Evolutionary conservation across 805 yeast genomes (phyloP), one percentile per base, ranked within the genome.

Genomic region (Danielozyma ontarioensis): DNA sequence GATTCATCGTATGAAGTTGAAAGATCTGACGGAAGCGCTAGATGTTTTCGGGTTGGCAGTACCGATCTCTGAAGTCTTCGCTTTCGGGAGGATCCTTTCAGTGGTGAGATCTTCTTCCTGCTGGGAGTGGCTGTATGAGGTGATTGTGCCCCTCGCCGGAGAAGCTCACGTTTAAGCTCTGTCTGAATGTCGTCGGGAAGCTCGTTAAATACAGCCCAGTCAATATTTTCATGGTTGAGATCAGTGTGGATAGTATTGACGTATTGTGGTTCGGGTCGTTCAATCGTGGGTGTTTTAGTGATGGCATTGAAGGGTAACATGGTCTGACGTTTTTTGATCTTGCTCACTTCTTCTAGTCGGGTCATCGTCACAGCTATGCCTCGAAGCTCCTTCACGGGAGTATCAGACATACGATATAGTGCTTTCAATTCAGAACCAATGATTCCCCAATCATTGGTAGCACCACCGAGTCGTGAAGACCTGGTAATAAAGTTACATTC

Each of bases 321-420:
- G 13, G 35, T 43, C 34, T 46, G 50, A 3, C 42, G 33, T 16
- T 30, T 36, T 29, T 36, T 40, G 10, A 50, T 32, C 2, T 17
- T 37, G 6, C 55, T 61, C 3, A 58, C 59, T 33, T 64, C 68
- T n/a, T 63, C 63, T 23, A 89, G 62, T 42, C 76, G 76, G 5
- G 72, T 68, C 59, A 87, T 67, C 17, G 79, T 83, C 1, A 90
- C 64, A 0, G 94, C 81, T 3, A 90, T 58, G 0, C 97, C 97
- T 31, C 97, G 61, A 7, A 89, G 55, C 24, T 86, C 95, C 11
- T 52, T 50, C 0, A 84, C 80, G 1, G 81, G 80, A 30, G 83
- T 70, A 21, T 71, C 70, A 24, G 84, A 39, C 36, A 70, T 59
- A 34, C 85, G 58, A 43, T 73, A 74, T 13, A 84, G 53, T 10